Evolutionary conservation across 257 asterid species (phyloP).

Genomic region (Datura wrightii): DNA sequence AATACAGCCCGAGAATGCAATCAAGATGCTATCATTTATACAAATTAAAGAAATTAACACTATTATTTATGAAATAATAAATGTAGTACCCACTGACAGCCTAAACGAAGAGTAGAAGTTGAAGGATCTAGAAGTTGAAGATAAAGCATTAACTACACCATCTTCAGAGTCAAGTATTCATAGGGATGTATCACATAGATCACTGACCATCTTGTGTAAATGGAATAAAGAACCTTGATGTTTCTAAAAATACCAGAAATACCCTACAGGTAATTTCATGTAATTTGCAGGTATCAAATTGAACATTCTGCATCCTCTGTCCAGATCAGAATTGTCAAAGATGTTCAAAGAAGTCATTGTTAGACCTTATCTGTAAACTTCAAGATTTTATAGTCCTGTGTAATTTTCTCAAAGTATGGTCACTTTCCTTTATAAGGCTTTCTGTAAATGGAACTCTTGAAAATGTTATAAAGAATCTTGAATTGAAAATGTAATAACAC

Average conservation of each 20-base stretch:
- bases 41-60: constrained; percentile 9
- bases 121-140: neutral
- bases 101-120: neutral
- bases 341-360: neutral
- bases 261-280: neutral
- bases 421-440: constrained; percentile 15
- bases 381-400: neutral
- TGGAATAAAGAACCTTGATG: neutral
- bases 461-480: neutral
- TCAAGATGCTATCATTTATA: neutral
- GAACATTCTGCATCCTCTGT: neutral
- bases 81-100: neutral
- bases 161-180: neutral
- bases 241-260: constrained; percentile 1
- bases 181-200: neutral
- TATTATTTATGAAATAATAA: constrained; percentile 6
- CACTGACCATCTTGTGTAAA: neutral
- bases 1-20: neutral
- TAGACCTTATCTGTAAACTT: neutral
- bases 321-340: neutral
- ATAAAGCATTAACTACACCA: neutral
- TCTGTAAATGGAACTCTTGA: neutral
- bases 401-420: neutral
- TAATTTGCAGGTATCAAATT: neutral
- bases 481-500: constrained; percentile 4